Conservation (phyloP, 2,329 filamentous ascomycete species). For the Paraconiothyrium brasiliense region DNA sequence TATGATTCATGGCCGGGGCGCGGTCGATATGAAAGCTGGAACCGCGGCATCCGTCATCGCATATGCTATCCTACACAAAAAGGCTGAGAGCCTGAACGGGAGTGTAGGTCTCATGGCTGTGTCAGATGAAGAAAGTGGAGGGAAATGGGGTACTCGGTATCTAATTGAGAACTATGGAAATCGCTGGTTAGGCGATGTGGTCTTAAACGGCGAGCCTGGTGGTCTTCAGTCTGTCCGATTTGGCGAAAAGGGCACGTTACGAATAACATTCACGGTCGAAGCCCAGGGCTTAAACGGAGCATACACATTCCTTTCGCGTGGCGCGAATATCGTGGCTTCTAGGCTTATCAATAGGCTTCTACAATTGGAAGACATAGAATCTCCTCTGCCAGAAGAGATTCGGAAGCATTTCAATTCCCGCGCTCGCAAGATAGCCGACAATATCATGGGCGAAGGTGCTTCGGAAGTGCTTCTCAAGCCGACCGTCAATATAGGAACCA, state of each 20-base stretch:
- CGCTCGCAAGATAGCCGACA: slow-evolving; percentile 44
- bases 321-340: slow-evolving; percentile 50
- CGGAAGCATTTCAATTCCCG: slow-evolving; percentile 41
- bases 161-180: slow-evolving; percentile 44
- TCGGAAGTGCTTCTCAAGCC: slow-evolving; percentile 44
- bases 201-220: slow-evolving; percentile 53
- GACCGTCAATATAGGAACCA: slow-evolving; percentile 48
- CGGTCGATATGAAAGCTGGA: slow-evolving; percentile 57
- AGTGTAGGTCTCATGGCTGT: slow-evolving; percentile 43
- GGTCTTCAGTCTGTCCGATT: slow-evolving; percentile 53
- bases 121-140: slow-evolving; percentile 54
- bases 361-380: slow-evolving; percentile 39
- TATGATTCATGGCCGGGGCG: slow-evolving; percentile 50
- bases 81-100: slow-evolving; percentile 9
- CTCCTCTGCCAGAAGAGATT: slow-evolving; percentile 38
- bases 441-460: slow-evolving; percentile 50
- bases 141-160: slow-evolving; percentile 49
- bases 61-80: slow-evolving; percentile 42
- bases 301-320: slow-evolving; percentile 51
- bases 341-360: slow-evolving; percentile 42
- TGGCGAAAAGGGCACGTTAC: slow-evolving; percentile 55
- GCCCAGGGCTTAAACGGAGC: slow-evolving; percentile 52
- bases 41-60: slow-evolving; percentile 54
- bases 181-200: slow-evolving; percentile 50
- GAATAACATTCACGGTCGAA: slow-evolving; percentile 49